A percentile compares a stretch with the other conserved stretches of the same genome.
phyloP scores from a whole-genome alignment of 768 basidiomycete genomes.

The Naematelia encephala region DNA sequence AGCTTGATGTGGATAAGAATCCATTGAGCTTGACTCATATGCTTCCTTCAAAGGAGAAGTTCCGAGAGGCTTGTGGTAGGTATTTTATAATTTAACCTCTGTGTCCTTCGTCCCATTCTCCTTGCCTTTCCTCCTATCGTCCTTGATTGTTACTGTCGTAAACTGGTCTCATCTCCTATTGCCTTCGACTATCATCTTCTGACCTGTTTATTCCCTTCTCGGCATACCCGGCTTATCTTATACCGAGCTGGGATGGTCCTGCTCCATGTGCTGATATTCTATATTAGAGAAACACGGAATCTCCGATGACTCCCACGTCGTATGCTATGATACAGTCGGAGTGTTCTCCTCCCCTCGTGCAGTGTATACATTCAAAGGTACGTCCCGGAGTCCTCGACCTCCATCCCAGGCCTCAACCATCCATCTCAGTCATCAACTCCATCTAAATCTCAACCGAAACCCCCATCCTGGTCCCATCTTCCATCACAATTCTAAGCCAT shows the following conservation, averaged over 20 bases:
- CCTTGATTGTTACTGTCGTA: no score
- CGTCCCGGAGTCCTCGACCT: no score
- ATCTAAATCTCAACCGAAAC: neutral
- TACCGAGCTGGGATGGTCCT: no score
- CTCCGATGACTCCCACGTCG: slow-evolving; percentile 68
- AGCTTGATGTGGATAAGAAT: slow-evolving; percentile 59
- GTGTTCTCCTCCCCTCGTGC: slow-evolving; percentile 90
- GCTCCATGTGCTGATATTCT: no score
- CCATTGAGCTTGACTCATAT: slow-evolving; percentile 85
- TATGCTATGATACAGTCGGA: slow-evolving; percentile 86
- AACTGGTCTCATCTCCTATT: neutral
- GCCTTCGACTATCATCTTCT: slow-evolving; percentile 19
- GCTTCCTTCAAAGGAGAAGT: slow-evolving; percentile 72
- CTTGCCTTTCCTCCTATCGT: neutral
- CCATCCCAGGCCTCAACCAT: neutral
- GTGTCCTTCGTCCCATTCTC: neutral
- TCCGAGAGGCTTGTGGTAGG: slow-evolving; percentile 78
- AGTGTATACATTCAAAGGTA: slow-evolving; percentile 80
- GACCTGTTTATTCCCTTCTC: no score
- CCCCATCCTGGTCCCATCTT: neutral
- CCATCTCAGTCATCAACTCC: neutral
- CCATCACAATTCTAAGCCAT: neutral
- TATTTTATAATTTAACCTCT: slow-evolving; percentile 9
- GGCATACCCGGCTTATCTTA: no score
- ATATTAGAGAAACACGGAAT: slow-evolving; percentile 78